Evolutionary conservation across 139 green algal genomes (phyloP).

Genomic region (Medakamo hakoo): DNA sequence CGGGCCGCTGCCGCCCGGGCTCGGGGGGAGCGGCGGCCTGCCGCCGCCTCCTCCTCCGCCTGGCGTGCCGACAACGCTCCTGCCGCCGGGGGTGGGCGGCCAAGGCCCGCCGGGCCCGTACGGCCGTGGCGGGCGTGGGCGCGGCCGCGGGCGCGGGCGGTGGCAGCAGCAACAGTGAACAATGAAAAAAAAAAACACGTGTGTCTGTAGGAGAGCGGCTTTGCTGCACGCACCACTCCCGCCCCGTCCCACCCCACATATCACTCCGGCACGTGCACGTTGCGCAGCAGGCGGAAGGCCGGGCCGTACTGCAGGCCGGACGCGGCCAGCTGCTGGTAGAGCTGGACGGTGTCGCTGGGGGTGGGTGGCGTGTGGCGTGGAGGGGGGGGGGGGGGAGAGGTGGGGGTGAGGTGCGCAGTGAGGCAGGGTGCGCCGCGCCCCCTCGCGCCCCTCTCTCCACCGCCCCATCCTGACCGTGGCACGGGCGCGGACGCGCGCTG

Average conservation of each 20-base stretch:
- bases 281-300: constrained; percentile 70
- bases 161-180: background rate
- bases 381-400: background rate
- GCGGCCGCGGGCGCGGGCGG: no score
- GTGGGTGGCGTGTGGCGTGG: background rate
- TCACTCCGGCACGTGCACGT: constrained; percentile 58
- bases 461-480: constrained; percentile 13
- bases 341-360: constrained; percentile 28
- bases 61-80: no score
- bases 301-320: constrained; percentile 77
- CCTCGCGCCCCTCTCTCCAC: background rate
- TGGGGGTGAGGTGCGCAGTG: background rate
- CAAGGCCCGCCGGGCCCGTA: no score
- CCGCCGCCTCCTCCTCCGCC: no score
- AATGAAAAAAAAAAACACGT: background rate
- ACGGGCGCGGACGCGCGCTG: constrained; percentile 59
- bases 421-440: background rate
- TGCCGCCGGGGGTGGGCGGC: background rate
- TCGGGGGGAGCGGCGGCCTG: no score
- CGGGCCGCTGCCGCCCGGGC: no score
- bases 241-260: background rate
- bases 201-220: background rate
- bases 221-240: background rate
- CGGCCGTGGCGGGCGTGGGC: no score
- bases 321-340: constrained; percentile 64